A percentile compares a stretch with the other conserved stretches of the same genome.
These are phyloP conservation scores for Petunia secreta DNA, from an alignment of 257 asterid genomes.

Conservation along the genomic window DNA sequence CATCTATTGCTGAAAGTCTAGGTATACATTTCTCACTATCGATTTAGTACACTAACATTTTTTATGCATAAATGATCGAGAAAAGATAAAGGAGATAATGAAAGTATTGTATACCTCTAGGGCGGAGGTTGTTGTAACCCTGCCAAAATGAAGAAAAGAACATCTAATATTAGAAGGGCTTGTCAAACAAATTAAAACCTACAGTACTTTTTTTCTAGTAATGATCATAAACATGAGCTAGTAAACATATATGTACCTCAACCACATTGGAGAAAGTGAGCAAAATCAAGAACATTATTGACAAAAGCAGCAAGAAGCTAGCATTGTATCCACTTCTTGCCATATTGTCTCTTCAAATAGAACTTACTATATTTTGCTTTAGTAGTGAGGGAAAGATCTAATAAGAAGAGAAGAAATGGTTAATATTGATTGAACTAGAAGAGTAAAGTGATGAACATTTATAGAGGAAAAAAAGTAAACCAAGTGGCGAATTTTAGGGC, in stretches of 20 bases:
- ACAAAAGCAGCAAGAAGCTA: slow-evolving; percentile 31
- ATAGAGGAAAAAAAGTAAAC: slow-evolving; percentile 20
- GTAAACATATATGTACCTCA: slow-evolving; percentile 30
- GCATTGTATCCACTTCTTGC: slow-evolving; percentile 29
- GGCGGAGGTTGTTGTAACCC: slow-evolving; percentile 41
- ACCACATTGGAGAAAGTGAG: slow-evolving; percentile 31
- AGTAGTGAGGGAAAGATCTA: not conserved
- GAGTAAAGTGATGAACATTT: slow-evolving; percentile 24
- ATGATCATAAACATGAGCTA: not conserved
- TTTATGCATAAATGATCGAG: not conserved
- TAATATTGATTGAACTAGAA: not conserved
- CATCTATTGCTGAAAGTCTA: too few species aligned
- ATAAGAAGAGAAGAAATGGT: not conserved
- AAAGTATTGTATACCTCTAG: slow-evolving; percentile 28
- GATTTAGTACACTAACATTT: not conserved
- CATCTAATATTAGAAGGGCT: not conserved
- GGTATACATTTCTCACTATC: too few species aligned
- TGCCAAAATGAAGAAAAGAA: not conserved
- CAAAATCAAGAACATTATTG: slow-evolving; percentile 34
- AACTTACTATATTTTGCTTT: not conserved
- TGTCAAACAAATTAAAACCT: not conserved
- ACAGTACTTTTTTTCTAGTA: not conserved
- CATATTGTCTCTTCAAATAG: slow-evolving; percentile 1
- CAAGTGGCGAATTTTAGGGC: slow-evolving; percentile 42
- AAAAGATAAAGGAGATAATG: not conserved